Evolutionary conservation across 176 grass and related monocot genomes (phyloP).

Genomic region (Avena sativa): DNA sequence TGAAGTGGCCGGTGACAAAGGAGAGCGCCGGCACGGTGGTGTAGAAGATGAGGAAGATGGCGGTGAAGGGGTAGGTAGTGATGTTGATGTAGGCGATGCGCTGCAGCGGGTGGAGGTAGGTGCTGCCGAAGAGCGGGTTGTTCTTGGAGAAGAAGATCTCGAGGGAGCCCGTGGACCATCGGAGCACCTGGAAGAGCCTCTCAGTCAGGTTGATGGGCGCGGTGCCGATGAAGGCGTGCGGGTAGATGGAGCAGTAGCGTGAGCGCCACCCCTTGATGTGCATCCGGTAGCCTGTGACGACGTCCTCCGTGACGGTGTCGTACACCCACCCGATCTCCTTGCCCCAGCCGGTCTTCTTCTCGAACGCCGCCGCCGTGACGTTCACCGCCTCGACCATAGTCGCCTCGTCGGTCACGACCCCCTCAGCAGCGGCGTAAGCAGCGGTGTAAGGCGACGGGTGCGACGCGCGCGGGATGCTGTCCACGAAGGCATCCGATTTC

Average conservation of each 20-base stretch:
- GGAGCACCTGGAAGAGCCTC: conserved; percentile 77
- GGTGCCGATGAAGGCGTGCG: conserved; percentile 82
- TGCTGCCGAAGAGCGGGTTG: conserved; percentile 78
- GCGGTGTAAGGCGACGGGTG: conserved; percentile 48
- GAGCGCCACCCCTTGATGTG: conserved; percentile 83
- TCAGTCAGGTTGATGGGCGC: conserved; percentile 83
- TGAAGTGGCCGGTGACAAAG: conserved; percentile 88
- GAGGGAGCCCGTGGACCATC: conserved; percentile 81
- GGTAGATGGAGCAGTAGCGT: conserved; percentile 77
- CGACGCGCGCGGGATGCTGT: conserved; percentile 65
- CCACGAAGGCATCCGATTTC: conserved; percentile 59
- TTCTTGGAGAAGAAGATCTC: conserved; percentile 97
- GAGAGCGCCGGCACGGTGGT: conserved; percentile 89
- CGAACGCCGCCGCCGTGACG: conserved; percentile 62
- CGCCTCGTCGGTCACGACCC: conserved; percentile 24
- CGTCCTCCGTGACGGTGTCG: conserved; percentile 79
- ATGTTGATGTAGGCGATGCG: conserved; percentile 95
- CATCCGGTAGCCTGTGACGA: conserved; percentile 81
- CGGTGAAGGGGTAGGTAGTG: conserved; percentile 90
- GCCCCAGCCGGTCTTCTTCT: conserved; percentile 75
- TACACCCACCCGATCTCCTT: conserved; percentile 73
- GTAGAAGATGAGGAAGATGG: conserved; percentile 93
- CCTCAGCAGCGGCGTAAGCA: neutral
- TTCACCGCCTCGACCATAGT: conserved; percentile 48
- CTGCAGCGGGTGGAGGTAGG: conserved; percentile 80